These are phyloP conservation scores for Ammopiptanthus mongolicus DNA, from an alignment of 306 rosid genomes.

Conservation along the genomic window DNA sequence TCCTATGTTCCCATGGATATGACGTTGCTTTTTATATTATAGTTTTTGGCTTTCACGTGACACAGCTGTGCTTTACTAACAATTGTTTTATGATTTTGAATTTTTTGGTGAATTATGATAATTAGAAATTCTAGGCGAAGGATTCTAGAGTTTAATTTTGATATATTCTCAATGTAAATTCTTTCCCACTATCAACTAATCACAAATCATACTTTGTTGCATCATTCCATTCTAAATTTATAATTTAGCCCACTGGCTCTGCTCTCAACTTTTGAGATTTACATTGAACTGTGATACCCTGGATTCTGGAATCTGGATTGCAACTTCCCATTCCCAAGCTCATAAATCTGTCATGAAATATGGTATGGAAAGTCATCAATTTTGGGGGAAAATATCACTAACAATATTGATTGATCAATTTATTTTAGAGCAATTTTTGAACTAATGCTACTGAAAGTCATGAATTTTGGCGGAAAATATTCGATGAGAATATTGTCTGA, in stretches of 20 bases:
- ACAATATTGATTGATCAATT: background rate
- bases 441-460: background rate
- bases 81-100: background rate
- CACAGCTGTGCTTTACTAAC: background rate
- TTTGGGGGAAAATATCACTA: background rate
- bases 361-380: background rate
- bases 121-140: background rate
- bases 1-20: background rate
- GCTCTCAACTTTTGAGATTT: background rate
- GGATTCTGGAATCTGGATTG: slow-evolving; percentile 1
- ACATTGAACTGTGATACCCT: background rate
- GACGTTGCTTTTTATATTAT: background rate
- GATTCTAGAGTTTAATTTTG: too few species aligned
- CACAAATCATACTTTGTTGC: background rate
- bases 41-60: background rate
- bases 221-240: background rate
- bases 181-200: too few species aligned
- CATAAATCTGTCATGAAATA: background rate
- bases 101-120: background rate
- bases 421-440: background rate
- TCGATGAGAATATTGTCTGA: background rate
- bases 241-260: background rate
- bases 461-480: background rate
- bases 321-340: background rate
- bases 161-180: too few species aligned